Conservation (phyloP, 1,139 yeast species). For the Pichia cactophila region DNA sequence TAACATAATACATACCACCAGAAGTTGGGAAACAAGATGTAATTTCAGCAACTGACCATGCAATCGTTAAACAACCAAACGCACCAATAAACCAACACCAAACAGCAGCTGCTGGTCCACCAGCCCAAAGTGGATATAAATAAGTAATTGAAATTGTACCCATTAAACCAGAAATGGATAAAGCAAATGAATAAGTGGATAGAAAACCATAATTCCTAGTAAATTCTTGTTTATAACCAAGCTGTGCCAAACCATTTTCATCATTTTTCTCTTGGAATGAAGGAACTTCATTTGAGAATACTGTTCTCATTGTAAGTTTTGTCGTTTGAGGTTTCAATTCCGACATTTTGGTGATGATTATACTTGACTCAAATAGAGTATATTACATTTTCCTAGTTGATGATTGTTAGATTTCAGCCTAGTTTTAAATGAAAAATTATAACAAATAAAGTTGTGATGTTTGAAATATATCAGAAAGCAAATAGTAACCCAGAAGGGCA, state of each 20-base stretch:
- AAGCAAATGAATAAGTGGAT: slow-evolving; percentile 29
- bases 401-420: background rate
- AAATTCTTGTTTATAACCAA: slow-evolving; percentile 31
- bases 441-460: too few species aligned
- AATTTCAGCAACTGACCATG: slow-evolving; percentile 56
- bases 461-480: background rate
- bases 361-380: background rate
- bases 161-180: slow-evolving; percentile 31
- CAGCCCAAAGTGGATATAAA: slow-evolving; percentile 34
- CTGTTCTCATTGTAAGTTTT: slow-evolving; percentile 4
- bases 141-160: slow-evolving; percentile 30
- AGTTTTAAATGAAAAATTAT: too few species aligned
- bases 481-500: background rate
- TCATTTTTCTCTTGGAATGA: slow-evolving; percentile 18
- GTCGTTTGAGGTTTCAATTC: slow-evolving; percentile 1
- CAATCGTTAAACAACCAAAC: slow-evolving; percentile 50
- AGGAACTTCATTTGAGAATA: slow-evolving; percentile 9
- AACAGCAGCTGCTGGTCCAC: slow-evolving; percentile 51
- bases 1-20: slow-evolving; percentile 56
- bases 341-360: background rate
- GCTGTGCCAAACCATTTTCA: slow-evolving; percentile 26
- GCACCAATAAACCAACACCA: slow-evolving; percentile 71
- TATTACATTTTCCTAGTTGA: too few species aligned
- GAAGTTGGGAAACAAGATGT: slow-evolving; percentile 68
- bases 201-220: slow-evolving; percentile 27